Percentiles rank a stretch among this genome's conserved stretches.
phyloP scores from a whole-genome alignment of 371 early-diverging fungal genomes.

The Syncephalastrum contaminatum region DNA sequence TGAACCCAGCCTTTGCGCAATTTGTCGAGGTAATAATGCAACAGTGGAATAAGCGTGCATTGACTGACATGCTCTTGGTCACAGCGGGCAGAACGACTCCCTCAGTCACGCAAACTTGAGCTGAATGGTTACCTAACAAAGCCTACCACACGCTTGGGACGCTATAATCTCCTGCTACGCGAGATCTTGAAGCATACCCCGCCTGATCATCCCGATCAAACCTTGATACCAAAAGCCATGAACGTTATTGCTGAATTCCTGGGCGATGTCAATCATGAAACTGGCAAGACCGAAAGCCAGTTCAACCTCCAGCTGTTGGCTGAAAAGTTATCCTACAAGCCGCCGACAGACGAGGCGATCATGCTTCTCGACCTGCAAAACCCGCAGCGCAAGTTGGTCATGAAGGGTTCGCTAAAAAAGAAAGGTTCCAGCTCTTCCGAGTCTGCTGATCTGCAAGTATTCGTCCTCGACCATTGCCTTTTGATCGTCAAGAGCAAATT shows the following conservation, averaged over 20 bases:
- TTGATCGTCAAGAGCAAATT: slow-evolving; percentile 68
- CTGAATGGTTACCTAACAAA: slow-evolving; percentile 76
- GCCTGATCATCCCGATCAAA: slow-evolving; percentile 73
- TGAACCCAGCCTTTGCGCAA: slow-evolving; percentile 68
- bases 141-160: slow-evolving; percentile 85
- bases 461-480: slow-evolving; percentile 85
- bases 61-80: background rate
- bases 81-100: slow-evolving; percentile 68
- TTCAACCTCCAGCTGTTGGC: slow-evolving; percentile 15
- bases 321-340: slow-evolving; percentile 26
- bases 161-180: slow-evolving; percentile 83
- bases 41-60: too few relatives aligned
- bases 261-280: slow-evolving; percentile 71
- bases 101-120: slow-evolving; percentile 79
- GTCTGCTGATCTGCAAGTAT: slow-evolving; percentile 68
- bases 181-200: slow-evolving; percentile 81
- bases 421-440: slow-evolving; percentile 66
- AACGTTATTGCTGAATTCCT: slow-evolving; percentile 71
- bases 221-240: slow-evolving; percentile 62
- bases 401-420: slow-evolving; percentile 77
- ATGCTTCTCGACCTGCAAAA: slow-evolving; percentile 25
- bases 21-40: slow-evolving; percentile 63
- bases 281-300: slow-evolving; percentile 80
- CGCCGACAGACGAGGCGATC: slow-evolving; percentile 10
- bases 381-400: slow-evolving; percentile 66